A percentile compares a stretch with the other conserved stretches of the same genome.
These are phyloP conservation scores for Scedosporium dehoogii DNA, from an alignment of 2,329 filamentous ascomycete genomes.

Conservation along the genomic window DNA sequence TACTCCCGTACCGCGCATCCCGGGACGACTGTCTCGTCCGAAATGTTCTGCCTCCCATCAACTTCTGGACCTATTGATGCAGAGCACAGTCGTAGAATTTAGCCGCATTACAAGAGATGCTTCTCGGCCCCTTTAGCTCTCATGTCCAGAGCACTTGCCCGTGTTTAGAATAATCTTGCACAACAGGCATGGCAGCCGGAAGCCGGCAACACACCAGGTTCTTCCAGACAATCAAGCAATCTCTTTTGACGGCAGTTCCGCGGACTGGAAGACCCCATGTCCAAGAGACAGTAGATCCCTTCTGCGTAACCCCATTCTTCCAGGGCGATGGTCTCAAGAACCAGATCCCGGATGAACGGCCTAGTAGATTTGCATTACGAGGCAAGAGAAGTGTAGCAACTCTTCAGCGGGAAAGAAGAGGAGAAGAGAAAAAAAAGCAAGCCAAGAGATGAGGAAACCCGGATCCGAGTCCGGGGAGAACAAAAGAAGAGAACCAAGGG, in stretches of 20 bases:
- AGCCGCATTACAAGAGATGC: neutral
- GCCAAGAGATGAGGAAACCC: neutral
- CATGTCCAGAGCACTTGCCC: neutral
- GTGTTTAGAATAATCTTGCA: too few species aligned
- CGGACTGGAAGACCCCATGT: too few species aligned
- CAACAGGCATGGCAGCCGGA: too few species aligned
- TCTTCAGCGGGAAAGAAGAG: neutral
- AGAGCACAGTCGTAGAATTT: neutral
- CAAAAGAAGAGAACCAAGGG: too few species aligned
- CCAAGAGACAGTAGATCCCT: neutral
- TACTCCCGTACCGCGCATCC: too few species aligned
- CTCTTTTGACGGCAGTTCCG: too few species aligned
- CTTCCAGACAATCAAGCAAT: too few species aligned
- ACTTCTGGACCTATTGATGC: neutral
- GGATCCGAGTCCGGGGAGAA: neutral
- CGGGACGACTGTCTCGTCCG: neutral
- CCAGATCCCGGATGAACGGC: neutral
- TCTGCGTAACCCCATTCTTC: neutral
- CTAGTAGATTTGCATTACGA: neutral
- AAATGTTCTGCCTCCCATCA: neutral
- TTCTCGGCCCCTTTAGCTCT: neutral
- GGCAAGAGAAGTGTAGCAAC: neutral
- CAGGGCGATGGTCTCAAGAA: neutral
- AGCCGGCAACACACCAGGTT: too few species aligned
- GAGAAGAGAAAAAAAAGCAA: neutral